These are phyloP conservation scores for Geotrichum siamense DNA, from an alignment of 1,139 yeast genomes.

Conservation along the genomic window DNA sequence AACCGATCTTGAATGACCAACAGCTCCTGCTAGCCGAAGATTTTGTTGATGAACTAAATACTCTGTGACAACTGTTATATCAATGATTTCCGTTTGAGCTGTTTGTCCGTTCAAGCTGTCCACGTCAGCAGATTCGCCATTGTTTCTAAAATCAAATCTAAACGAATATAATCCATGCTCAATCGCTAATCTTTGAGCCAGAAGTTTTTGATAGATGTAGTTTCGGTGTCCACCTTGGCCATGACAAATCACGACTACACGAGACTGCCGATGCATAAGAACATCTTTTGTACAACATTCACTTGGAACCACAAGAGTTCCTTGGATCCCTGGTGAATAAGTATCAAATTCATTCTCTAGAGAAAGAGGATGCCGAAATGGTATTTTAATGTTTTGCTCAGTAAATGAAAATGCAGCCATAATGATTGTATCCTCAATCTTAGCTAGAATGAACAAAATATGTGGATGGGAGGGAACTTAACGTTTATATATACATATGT, in stretches of 20 bases:
- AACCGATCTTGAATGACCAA: conserved; percentile 77
- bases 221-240: conserved; percentile 84
- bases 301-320: conserved; percentile 14
- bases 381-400: conserved; percentile 14
- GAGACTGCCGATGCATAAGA: conserved; percentile 16
- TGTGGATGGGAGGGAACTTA: too few species aligned
- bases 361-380: conserved; percentile 15
- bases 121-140: conserved; percentile 68
- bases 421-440: too few species aligned
- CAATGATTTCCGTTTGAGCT: conserved; percentile 58
- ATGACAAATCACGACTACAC: conserved; percentile 49
- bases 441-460: too few species aligned
- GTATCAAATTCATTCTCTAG: conserved; percentile 7
- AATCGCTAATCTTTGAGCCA: conserved; percentile 56
- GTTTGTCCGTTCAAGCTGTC: conserved; percentile 40
- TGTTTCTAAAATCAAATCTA: conserved; percentile 78
- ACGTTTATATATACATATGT: too few species aligned
- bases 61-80: conserved; percentile 43
- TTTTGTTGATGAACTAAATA: conserved; percentile 36
- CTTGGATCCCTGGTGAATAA: conserved; percentile 10
- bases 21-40: conserved; percentile 41
- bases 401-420: conserved; percentile 10
- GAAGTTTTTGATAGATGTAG: conserved; percentile 60
- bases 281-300: not conserved
- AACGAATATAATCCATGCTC: conserved; percentile 55